phyloP scores from a whole-genome alignment of 306 rosid genomes.

The Lathyrus sativus region DNA sequence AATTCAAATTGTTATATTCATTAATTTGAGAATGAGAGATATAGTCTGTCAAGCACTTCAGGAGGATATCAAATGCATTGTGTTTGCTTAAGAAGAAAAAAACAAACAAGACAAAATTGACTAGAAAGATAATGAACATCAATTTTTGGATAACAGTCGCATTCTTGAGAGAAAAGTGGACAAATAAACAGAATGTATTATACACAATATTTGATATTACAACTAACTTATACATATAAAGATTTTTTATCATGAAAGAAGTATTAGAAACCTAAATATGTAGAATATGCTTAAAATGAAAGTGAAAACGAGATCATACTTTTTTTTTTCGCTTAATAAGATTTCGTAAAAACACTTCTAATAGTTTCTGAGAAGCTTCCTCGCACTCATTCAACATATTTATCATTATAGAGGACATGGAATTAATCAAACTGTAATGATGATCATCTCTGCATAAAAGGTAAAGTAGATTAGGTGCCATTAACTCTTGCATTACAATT shows the following conservation, averaged over 20 bases:
- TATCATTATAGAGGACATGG: conserved; percentile 67
- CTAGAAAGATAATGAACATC: conserved; percentile 15
- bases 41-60: neutral
- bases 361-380: conserved; percentile 69
- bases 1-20: conserved; percentile 4
- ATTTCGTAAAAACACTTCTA: conserved; percentile 75
- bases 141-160: conserved; percentile 8
- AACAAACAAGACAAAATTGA: neutral
- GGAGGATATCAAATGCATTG: neutral
- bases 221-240: neutral
- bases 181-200: conserved; percentile 1
- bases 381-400: conserved; percentile 50
- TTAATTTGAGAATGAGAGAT: neutral
- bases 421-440: conserved; percentile 57
- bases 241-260: conserved; percentile 20
- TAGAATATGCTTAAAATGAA: conserved; percentile 4
- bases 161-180: conserved; percentile 2
- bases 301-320: conserved; percentile 43
- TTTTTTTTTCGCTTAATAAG: conserved; percentile 65
- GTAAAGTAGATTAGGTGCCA: conserved; percentile 19
- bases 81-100: conserved; percentile 15
- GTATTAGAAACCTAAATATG: conserved; percentile 2
- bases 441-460: conserved; percentile 63
- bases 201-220: conserved; percentile 4
- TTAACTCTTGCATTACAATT: conserved; percentile 32